Evolutionary conservation across 192 early-diverging fungal species (phyloP).

Genomic region (Glomus cerebriforme): DNA sequence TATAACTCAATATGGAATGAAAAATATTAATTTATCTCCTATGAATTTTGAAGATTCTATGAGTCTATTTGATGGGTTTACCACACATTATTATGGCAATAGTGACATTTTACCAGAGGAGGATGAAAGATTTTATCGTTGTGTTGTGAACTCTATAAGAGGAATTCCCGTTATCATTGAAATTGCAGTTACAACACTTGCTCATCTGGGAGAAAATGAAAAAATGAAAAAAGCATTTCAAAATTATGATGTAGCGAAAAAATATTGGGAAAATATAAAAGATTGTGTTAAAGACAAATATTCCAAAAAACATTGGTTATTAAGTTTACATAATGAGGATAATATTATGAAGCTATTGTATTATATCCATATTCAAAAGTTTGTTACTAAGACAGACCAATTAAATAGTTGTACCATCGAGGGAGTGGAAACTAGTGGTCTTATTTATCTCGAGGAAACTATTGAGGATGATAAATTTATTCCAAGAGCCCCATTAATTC

Average conservation of each 20-base stretch:
- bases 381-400: background rate
- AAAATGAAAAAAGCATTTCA: background rate
- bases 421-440: background rate
- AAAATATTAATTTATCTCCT: too few relatives aligned
- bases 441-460: slow-evolving; percentile 2
- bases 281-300: background rate
- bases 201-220: background rate
- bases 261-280: background rate
- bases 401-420: background rate
- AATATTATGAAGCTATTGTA: background rate
- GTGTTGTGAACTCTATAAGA: background rate
- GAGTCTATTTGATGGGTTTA: too few relatives aligned
- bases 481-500: slow-evolving; percentile 9
- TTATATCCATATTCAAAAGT: background rate
- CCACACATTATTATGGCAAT: background rate
- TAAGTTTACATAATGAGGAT: background rate
- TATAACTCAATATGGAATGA: too few relatives aligned
- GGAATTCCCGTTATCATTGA: slow-evolving; percentile 3
- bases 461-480: background rate
- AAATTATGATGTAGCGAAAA: background rate
- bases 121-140: background rate
- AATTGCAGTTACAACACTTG: background rate
- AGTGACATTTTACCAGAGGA: background rate
- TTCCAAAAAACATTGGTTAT: background rate
- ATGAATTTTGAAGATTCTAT: too few relatives aligned